Base-by-base conservation (phyloP, 441 rosid genomes). In the Croton laevigatus region DNA sequence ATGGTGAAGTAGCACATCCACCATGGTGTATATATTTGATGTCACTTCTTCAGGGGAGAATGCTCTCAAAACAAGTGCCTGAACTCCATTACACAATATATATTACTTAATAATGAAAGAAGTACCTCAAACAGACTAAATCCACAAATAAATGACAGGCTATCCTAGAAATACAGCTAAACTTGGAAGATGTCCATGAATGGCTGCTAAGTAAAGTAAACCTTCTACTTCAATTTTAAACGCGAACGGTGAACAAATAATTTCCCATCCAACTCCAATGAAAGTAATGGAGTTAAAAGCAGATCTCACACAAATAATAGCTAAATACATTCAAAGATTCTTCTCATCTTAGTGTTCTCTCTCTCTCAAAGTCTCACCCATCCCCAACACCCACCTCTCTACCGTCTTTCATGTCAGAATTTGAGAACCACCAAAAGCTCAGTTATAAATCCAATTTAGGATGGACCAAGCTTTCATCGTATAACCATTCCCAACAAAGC, bases 1-100 rank as follows among this genome's bases (percentile, higher is more conserved):
- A 75, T 84, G 80, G 78, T 95, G 98, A 81, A 95, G 98, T 59
- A 92, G 78, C 60, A 95, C 97, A 84, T 92, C 97, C 65, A 95
- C 99, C 95, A 95, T 89, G 40, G 91, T 86, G 78, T 91, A 95
- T 81, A 95, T 92, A 80, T 95, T 95, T 46, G 84, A 84, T 36
- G 97, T 92, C 79, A 95, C 97, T 81, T 91, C 99, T 74, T 92
- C 97, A 23, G 99, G 98, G 55, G 93, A 88, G 75, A 95, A 78
- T 82, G 92, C 99, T 82, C 93, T 85, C 78, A 95, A 78, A 61
- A 88, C 98, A 62, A 85, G 87, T 60, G 83, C 89, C 99, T 95
- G 83, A 61, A 38, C 46, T 69, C 79, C 70, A 84, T 67, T 37
- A 40, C 3, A 62, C 27, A 75, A 40, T 53, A 65, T 42, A 20